phyloP scores from a whole-genome alignment of 495 filamentous ascomycete genomes.

The Halenospora varia region DNA sequence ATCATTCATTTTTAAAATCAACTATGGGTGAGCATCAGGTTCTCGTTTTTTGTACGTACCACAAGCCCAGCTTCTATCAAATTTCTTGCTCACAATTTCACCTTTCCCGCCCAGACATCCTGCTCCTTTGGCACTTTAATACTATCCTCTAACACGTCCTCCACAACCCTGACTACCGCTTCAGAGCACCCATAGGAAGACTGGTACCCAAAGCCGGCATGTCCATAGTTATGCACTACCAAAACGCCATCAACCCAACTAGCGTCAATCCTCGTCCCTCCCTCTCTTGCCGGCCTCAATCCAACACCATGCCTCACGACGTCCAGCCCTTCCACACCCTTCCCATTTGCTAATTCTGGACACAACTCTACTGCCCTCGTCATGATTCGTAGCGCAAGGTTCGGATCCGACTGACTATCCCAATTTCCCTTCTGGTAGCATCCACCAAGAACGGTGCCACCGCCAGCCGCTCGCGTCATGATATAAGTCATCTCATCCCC shows the following conservation, averaged over 20 bases:
- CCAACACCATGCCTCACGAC: conserved; percentile 90
- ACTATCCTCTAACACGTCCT: conserved; percentile 46
- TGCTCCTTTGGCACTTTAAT: too few species aligned
- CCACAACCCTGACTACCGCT: conserved; percentile 64
- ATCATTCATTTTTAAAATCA: too few species aligned
- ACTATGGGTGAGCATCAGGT: too few species aligned
- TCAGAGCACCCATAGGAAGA: conserved; percentile 78
- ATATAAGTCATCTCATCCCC: conserved; percentile 76
- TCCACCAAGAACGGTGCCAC: conserved; percentile 78
- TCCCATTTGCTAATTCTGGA: conserved; percentile 68
- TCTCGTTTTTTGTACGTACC: too few species aligned
- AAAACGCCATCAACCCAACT: conserved; percentile 53
- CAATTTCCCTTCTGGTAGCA: conserved; percentile 82
- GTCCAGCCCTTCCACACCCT: conserved; percentile 73
- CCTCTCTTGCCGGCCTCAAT: conserved; percentile 69
- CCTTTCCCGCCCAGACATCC: too few species aligned
- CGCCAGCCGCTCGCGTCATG: conserved; percentile 79
- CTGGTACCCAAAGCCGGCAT: conserved; percentile 92
- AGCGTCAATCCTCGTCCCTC: conserved; percentile 71
- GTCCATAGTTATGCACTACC: conserved; percentile 94
- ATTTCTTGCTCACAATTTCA: too few species aligned
- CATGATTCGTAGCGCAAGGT: conserved; percentile 84
- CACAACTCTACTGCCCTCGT: conserved; percentile 67
- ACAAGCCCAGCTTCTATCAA: too few species aligned
- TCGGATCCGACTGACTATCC: conserved; percentile 80